Conservation (phyloP, 805 yeast genomes). For the Nakazawaea populi region DNA sequence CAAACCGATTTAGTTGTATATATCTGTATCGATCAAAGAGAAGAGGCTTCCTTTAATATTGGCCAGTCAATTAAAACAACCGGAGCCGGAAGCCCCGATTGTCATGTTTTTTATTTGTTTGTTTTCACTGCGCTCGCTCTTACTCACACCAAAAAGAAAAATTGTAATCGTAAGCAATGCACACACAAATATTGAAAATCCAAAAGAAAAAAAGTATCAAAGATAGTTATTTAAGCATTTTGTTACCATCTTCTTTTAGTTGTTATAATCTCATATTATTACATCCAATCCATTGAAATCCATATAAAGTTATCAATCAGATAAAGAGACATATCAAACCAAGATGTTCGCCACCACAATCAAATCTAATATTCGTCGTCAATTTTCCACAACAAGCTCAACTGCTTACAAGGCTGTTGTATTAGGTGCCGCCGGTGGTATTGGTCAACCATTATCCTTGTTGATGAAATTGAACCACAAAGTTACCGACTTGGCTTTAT, state of each 20-base stretch:
- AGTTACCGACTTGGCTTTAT: slow-evolving; percentile 79
- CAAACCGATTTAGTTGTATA: neutral
- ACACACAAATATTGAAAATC: no score
- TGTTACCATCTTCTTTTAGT: no score
- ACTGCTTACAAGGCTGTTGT: slow-evolving; percentile 75
- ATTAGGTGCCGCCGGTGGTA: slow-evolving; percentile 90
- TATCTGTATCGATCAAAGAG: no score
- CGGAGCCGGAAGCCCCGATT: slow-evolving; percentile 1
- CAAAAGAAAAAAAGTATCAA: neutral
- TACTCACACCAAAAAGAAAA: no score
- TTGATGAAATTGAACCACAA: slow-evolving; percentile 82
- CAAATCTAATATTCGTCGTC: slow-evolving; percentile 38
- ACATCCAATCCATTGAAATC: no score
- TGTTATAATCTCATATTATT: no score
- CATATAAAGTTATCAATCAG: no score
- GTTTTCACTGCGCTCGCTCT: neutral
- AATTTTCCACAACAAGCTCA: slow-evolving; percentile 62
- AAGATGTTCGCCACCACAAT: slow-evolving; percentile 52
- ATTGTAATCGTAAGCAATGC: no score
- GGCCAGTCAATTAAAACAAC: no score
- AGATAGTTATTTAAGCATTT: neutral
- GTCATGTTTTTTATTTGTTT: neutral
- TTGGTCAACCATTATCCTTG: slow-evolving; percentile 84
- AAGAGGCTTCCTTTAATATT: no score
- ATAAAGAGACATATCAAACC: neutral